Conservation (phyloP, 768 basidiomycete species). For the Leccinum imitatum region DNA sequence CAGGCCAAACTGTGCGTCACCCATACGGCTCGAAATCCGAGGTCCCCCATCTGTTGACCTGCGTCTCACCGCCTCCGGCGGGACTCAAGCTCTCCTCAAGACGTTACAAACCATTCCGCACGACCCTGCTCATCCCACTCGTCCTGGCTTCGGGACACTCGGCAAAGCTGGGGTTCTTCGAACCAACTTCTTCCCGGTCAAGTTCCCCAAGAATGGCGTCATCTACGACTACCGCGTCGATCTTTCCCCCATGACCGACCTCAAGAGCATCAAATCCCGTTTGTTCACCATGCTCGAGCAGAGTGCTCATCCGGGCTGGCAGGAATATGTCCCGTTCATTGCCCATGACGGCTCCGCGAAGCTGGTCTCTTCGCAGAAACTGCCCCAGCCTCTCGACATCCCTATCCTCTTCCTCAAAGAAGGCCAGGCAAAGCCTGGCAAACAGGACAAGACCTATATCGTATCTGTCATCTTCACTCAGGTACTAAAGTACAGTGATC, state of each 20-base stretch:
- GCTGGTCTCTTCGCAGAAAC: slow-evolving; percentile 39
- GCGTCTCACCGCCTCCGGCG: no score
- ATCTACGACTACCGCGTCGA: slow-evolving; percentile 48
- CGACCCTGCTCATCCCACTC: no score
- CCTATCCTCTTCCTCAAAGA: slow-evolving; percentile 40
- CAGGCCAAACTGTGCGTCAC: no score
- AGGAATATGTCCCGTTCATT: slow-evolving; percentile 30
- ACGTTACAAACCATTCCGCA: no score
- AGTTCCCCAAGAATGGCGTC: slow-evolving; percentile 35
- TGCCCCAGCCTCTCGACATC: slow-evolving; percentile 39
- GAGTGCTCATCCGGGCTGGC: slow-evolving; percentile 38
- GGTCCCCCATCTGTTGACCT: no score
- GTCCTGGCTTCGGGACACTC: no score
- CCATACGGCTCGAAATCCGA: no score
- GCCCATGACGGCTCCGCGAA: slow-evolving; percentile 45
- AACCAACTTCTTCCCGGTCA: slow-evolving; percentile 50
- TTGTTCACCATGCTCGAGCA: slow-evolving; percentile 45
- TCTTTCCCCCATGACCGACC: slow-evolving; percentile 34
- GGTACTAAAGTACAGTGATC: slow-evolving; percentile 30
- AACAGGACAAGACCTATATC: slow-evolving; percentile 36
- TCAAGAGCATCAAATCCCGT: slow-evolving; percentile 39
- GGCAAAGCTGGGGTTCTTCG: slow-evolving; percentile 41
- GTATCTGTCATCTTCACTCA: slow-evolving; percentile 35
- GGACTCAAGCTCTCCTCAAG: no score
- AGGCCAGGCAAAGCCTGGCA: slow-evolving; percentile 34